Conservation (phyloP, 2,329 filamentous ascomycete species). For the Biscogniauxia sp. region DNA sequence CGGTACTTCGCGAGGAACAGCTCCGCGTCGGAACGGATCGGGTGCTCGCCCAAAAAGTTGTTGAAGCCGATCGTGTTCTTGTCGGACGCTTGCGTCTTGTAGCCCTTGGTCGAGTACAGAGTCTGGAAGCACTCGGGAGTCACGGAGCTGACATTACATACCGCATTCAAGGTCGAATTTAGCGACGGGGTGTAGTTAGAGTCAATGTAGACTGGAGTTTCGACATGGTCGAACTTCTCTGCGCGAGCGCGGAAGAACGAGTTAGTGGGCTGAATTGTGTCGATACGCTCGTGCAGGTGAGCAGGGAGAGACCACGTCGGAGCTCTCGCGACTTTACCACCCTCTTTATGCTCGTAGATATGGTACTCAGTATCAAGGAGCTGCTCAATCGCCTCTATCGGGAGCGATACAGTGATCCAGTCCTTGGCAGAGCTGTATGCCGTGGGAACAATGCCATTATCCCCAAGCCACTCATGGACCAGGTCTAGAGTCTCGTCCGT, state of each 20-base stretch:
- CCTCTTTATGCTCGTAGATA: slow-evolving; percentile 53
- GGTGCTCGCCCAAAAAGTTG: slow-evolving; percentile 46
- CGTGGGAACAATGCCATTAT: slow-evolving; percentile 46
- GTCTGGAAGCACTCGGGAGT: slow-evolving; percentile 53
- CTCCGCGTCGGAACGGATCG: slow-evolving; percentile 43
- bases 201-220: slow-evolving; percentile 30
- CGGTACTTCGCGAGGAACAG: slow-evolving; percentile 37
- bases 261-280: slow-evolving; percentile 59
- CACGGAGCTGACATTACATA: slow-evolving; percentile 49
- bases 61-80: slow-evolving; percentile 44
- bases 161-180: slow-evolving; percentile 27
- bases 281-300: slow-evolving; percentile 57
- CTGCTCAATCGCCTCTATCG: slow-evolving; percentile 49
- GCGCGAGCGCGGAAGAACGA: slow-evolving; percentile 50
- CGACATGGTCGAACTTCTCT: slow-evolving; percentile 30
- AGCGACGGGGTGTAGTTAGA: slow-evolving; percentile 29
- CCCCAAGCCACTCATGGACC: slow-evolving; percentile 54
- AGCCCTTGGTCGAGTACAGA: slow-evolving; percentile 53
- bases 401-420: slow-evolving; percentile 53
- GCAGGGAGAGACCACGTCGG: slow-evolving; percentile 56
- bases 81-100: slow-evolving; percentile 41
- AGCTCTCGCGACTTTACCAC: slow-evolving; percentile 49
- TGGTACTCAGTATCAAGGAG: slow-evolving; percentile 53
- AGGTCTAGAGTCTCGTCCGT: slow-evolving; percentile 48
- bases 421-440: slow-evolving; percentile 53